phyloP scores from a whole-genome alignment of 2,329 filamentous ascomycete species.

The Bisporella sp. region DNA sequence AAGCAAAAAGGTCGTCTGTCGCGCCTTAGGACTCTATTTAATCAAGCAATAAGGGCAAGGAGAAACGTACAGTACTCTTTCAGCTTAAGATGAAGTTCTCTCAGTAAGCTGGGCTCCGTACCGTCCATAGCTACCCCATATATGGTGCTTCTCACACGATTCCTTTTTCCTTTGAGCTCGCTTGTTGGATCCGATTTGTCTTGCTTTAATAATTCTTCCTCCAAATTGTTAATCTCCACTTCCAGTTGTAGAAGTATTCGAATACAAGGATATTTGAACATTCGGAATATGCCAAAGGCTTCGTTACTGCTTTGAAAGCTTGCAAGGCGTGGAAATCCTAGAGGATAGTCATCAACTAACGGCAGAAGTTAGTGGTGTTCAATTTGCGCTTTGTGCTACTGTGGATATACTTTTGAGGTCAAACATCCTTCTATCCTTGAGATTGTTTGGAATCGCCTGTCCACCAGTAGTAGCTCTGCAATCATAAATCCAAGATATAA shows the following conservation, averaged over 20 bases:
- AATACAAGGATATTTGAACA: conserved; percentile 5
- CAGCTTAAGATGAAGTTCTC: conserved; percentile 2
- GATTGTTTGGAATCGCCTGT: no score
- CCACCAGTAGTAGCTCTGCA: no score
- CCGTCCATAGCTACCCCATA: background rate
- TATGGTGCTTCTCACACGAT: no score
- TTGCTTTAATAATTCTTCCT: conserved; percentile 1
- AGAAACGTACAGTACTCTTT: background rate
- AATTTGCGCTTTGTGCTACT: no score
- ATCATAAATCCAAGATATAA: no score
- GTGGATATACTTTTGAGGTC: no score
- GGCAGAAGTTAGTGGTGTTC: no score
- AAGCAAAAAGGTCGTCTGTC: conserved; percentile 7
- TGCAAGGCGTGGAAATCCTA: conserved; percentile 7
- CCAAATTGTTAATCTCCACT: conserved; percentile 4
- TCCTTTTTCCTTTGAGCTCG: no score
- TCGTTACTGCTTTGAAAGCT: conserved; percentile 8
- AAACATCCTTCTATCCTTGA: no score
- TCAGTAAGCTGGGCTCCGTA: background rate
- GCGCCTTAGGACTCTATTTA: no score
- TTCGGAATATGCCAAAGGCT: conserved; percentile 4
- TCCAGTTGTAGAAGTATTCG: conserved; percentile 10
- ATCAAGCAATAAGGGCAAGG: no score
- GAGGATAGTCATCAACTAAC: conserved; percentile 4
- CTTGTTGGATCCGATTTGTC: no score